These are phyloP conservation scores for Leccinum subtestaceum DNA, from an alignment of 768 basidiomycete species.

Conservation along the genomic window DNA sequence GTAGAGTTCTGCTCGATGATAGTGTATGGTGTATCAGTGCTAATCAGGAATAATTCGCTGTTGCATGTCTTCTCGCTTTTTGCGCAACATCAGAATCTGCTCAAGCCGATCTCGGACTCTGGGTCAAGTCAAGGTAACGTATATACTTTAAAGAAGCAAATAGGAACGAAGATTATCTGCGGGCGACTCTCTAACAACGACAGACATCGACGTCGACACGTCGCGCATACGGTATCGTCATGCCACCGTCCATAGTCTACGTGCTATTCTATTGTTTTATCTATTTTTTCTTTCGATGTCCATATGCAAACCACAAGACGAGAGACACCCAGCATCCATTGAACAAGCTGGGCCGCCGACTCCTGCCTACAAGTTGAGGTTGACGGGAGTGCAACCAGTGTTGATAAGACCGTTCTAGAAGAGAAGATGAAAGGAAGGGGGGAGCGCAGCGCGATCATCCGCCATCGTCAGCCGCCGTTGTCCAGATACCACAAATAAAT, in stretches of 20 bases:
- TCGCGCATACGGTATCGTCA: too few relatives aligned
- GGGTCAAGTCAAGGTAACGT: background rate
- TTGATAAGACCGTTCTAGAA: constrained; percentile 6
- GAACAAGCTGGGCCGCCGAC: background rate
- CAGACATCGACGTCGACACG: background rate
- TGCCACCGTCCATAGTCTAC: too few relatives aligned
- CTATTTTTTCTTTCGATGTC: background rate
- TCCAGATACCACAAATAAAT: background rate
- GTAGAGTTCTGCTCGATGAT: constrained; percentile 7
- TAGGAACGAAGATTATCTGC: background rate
- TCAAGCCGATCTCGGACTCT: too few relatives aligned
- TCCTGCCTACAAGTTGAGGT: background rate
- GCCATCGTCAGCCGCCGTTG: background rate
- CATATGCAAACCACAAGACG: background rate
- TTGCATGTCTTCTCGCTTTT: background rate
- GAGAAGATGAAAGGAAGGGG: background rate
- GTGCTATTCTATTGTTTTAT: background rate
- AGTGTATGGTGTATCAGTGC: constrained; percentile 16
- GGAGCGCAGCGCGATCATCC: background rate
- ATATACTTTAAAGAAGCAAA: too few relatives aligned
- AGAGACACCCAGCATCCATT: too few relatives aligned
- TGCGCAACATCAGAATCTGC: too few relatives aligned
- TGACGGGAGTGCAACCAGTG: constrained; percentile 9
- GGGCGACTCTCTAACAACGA: background rate
- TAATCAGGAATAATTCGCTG: background rate